phyloP scores from a whole-genome alignment of 108 stramenopile species.

The Stephanodiscus minutulus region DNA sequence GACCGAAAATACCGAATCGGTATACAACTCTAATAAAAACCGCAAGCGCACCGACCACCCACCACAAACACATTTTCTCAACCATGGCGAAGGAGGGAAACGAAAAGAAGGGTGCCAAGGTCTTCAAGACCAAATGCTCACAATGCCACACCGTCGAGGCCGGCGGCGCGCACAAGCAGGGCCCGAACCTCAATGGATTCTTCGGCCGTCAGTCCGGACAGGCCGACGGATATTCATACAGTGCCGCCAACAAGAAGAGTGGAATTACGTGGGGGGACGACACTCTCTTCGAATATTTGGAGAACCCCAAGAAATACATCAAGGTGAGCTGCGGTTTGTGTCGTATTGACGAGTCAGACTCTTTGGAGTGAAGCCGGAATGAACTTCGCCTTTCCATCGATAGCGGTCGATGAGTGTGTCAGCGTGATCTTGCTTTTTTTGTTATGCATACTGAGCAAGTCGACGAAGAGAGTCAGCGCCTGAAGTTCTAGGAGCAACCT shows the following conservation, averaged over 20 bases:
- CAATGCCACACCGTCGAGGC: slow-evolving; percentile 99
- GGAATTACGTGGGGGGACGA: slow-evolving; percentile 95
- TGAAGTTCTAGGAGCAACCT: not conserved
- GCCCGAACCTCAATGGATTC: slow-evolving; percentile 99
- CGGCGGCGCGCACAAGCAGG: slow-evolving; percentile 98
- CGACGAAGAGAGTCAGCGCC: not conserved
- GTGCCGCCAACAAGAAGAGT: slow-evolving; percentile 97
- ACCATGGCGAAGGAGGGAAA: slow-evolving; percentile 62
- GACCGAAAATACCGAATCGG: too few species aligned
- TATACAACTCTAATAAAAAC: too few species aligned
- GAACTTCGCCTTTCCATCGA: not conserved
- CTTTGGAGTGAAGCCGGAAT: not conserved
- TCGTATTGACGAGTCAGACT: not conserved
- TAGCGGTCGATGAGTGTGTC: not conserved
- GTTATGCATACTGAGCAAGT: too few species aligned
- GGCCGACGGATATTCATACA: slow-evolving; percentile 97
- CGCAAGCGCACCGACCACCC: too few species aligned
- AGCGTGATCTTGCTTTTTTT: too few species aligned
- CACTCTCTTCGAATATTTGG: slow-evolving; percentile 92
- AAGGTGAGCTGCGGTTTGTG: slow-evolving; percentile 67
- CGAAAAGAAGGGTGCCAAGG: slow-evolving; percentile 92
- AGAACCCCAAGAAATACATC: slow-evolving; percentile 99
- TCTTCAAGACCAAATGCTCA: slow-evolving; percentile 95
- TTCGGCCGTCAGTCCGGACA: slow-evolving; percentile 97
- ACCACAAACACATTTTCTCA: slow-evolving; percentile 9